Conservation (phyloP, 139 green algal species). For the Volvox africanus region DNA sequence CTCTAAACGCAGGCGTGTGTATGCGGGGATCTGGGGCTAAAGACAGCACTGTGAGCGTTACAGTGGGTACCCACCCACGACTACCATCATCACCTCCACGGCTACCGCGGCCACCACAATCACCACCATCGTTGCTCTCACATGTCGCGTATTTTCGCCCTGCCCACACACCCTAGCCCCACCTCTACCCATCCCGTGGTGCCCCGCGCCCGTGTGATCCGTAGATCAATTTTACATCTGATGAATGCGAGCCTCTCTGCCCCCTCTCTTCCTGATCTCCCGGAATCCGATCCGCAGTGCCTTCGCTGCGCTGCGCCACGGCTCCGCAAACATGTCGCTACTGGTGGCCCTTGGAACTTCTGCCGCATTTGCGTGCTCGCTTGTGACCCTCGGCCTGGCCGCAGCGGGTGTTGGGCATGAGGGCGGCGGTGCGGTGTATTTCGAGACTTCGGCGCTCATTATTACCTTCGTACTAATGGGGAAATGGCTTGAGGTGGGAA, state of each 20-base stretch:
- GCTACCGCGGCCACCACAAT: too few species aligned
- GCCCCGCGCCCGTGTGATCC: too few species aligned
- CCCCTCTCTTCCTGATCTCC: too few species aligned
- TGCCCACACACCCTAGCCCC: too few species aligned
- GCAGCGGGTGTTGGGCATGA: background rate
- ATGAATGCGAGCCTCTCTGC: too few species aligned
- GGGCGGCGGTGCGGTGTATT: slow-evolving; percentile 67
- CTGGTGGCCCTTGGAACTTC: slow-evolving; percentile 95
- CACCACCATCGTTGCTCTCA: too few species aligned
- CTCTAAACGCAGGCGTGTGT: too few species aligned
- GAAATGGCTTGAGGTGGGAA: slow-evolving; percentile 51
- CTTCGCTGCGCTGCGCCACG: slow-evolving; percentile 55
- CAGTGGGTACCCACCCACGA: too few species aligned
- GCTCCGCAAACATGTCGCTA: slow-evolving; percentile 88
- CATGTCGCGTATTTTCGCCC: too few species aligned
- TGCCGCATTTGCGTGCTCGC: slow-evolving; percentile 92
- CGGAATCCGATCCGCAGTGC: slow-evolving; percentile 15
- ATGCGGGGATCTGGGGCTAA: background rate
- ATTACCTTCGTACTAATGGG: slow-evolving; percentile 97
- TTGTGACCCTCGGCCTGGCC: slow-evolving; percentile 61
- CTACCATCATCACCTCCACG: too few species aligned
- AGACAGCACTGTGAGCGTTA: background rate
- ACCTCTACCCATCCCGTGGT: too few species aligned
- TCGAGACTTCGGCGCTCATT: slow-evolving; percentile 96
- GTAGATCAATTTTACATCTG: too few species aligned